phyloP scores from a whole-genome alignment of 2,329 filamentous ascomycete genomes.

The Lecanicillium sp. region DNA sequence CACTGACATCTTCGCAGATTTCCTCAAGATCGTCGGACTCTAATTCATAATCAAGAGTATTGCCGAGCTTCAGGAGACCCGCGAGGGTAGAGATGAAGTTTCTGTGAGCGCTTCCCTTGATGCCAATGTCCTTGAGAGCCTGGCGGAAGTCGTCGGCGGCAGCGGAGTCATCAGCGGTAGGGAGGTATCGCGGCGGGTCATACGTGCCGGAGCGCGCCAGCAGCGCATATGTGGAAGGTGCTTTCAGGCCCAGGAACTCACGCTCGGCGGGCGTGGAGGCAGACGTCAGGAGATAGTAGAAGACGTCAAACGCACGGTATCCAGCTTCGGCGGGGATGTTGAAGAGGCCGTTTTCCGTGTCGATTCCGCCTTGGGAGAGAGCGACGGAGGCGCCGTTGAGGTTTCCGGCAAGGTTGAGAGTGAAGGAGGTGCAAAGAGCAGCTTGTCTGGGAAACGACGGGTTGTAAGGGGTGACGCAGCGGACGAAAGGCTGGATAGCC shows the following conservation, averaged over 20 bases:
- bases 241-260: slow-evolving; percentile 77
- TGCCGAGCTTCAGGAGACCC: slow-evolving; percentile 82
- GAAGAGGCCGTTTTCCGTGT: slow-evolving; percentile 72
- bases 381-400: slow-evolving; percentile 69
- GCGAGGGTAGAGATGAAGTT: slow-evolving; percentile 81
- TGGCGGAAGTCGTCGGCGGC: slow-evolving; percentile 88
- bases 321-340: slow-evolving; percentile 72
- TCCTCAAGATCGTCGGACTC: slow-evolving; percentile 80
- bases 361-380: slow-evolving; percentile 79
- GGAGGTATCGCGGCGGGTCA: slow-evolving; percentile 76
- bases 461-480: slow-evolving; percentile 82
- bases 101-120: slow-evolving; percentile 77
- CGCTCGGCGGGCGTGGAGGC: slow-evolving; percentile 81
- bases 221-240: slow-evolving; percentile 68
- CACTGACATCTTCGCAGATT: slow-evolving; percentile 83
- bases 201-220: slow-evolving; percentile 81
- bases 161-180: slow-evolving; percentile 85
- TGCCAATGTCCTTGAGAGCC: slow-evolving; percentile 83
- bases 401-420: slow-evolving; percentile 72
- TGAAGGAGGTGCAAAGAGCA: slow-evolving; percentile 73
- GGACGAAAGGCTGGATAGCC: slow-evolving; percentile 77
- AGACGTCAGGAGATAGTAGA: slow-evolving; percentile 93
- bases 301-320: slow-evolving; percentile 91
- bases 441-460: slow-evolving; percentile 76
- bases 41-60: slow-evolving; percentile 76